These are phyloP conservation scores for Plasmopara muralis DNA, from an alignment of 352 stramenopile species.

Conservation along the genomic window DNA sequence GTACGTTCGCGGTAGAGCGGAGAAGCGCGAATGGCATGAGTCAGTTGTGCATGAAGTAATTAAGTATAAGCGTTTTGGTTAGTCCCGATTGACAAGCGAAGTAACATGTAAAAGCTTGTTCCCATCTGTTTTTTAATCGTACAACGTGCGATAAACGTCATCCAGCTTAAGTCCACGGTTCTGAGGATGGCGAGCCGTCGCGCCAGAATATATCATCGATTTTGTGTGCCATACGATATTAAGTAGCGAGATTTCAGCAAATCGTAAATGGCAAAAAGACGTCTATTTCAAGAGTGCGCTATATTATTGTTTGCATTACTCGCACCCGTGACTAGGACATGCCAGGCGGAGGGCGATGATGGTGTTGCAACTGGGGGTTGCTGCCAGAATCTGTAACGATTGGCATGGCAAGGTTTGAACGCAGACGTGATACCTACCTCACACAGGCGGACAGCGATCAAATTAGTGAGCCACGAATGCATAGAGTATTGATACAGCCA, in stretches of 20 bases:
- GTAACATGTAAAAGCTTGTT: constrained; percentile 1
- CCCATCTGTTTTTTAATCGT: background rate
- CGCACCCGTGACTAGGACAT: constrained; percentile 35
- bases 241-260: background rate
- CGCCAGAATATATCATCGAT: background rate
- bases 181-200: background rate
- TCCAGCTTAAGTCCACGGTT: background rate
- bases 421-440: constrained; percentile 32
- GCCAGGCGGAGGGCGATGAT: constrained; percentile 39
- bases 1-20: constrained; percentile 1
- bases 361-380: constrained; percentile 19
- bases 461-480: background rate
- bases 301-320: background rate
- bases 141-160: background rate
- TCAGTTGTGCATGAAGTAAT: constrained; percentile 2
- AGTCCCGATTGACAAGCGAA: background rate
- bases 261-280: background rate
- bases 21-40: constrained; percentile 3
- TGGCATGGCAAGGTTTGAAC: constrained; percentile 11
- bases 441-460: background rate
- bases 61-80: background rate
- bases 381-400: constrained; percentile 10
- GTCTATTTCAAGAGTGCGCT: constrained; percentile 27
- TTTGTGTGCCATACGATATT: background rate
- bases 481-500: background rate